Percentiles rank a stretch among this genome's conserved stretches.
Evolutionary conservation across 2,329 filamentous ascomycete genomes (phyloP).

Genomic region (Sclerotiophoma versabilis): DNA sequence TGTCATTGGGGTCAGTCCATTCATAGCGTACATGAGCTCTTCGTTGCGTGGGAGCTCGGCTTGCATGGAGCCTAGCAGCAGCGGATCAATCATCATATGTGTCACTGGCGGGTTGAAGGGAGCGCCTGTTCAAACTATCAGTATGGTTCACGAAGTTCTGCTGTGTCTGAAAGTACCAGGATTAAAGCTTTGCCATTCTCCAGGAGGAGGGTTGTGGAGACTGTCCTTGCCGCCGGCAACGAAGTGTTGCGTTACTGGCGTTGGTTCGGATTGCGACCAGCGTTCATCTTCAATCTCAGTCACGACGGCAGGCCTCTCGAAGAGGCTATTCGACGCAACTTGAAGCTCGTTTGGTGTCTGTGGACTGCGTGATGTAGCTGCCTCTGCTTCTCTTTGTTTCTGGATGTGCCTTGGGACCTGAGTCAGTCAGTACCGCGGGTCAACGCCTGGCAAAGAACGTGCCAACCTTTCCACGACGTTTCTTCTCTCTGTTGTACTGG

Average conservation of each 20-base stretch:
- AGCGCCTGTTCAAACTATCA: constrained; percentile 24
- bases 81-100: constrained; percentile 49
- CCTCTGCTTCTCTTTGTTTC: constrained; percentile 47
- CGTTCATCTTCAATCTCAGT: constrained; percentile 48
- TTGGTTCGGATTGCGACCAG: constrained; percentile 47
- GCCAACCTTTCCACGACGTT: constrained; percentile 86
- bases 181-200: constrained; percentile 41
- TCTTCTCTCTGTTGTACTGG: constrained; percentile 89
- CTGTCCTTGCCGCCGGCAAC: constrained; percentile 29
- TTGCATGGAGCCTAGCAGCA: constrained; percentile 46
- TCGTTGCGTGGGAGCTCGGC: constrained; percentile 42
- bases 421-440: constrained; percentile 18
- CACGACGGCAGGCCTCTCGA: constrained; percentile 36
- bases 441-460: background rate
- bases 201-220: constrained; percentile 35
- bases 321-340: constrained; percentile 32
- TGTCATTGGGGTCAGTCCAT: constrained; percentile 46
- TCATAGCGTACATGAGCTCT: constrained; percentile 48
- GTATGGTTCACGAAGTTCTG: background rate
- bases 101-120: constrained; percentile 41
- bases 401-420: constrained; percentile 49
- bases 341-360: constrained; percentile 38
- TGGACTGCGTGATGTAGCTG: constrained; percentile 33
- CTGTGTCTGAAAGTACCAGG: constrained; percentile 28
- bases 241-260: constrained; percentile 46